Conservation (phyloP, 2,329 filamentous ascomycete genomes). For the Neofusicoccum cordaticola region DNA sequence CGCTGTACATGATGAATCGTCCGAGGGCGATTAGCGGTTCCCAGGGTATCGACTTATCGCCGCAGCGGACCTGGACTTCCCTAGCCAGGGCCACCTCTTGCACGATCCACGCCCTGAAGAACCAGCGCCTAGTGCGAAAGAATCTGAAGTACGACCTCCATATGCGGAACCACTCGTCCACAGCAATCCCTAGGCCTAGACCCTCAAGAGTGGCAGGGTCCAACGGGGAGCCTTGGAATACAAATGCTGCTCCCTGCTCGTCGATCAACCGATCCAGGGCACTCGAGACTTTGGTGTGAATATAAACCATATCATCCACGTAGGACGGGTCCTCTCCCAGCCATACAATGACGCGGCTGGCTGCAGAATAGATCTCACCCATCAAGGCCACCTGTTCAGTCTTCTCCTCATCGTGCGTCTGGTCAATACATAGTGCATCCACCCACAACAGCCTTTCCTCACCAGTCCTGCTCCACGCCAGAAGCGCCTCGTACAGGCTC, state of each 20-base stretch:
- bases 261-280: neutral
- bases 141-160: constrained; percentile 1
- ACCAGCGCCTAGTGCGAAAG: neutral
- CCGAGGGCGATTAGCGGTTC: neutral
- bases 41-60: neutral
- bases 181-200: neutral
- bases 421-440: constrained; percentile 22
- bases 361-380: constrained; percentile 19
- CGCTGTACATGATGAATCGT: neutral
- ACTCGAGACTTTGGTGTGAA: neutral
- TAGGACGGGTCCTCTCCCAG: constrained; percentile 8
- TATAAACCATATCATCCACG: neutral
- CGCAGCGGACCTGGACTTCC: neutral
- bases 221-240: neutral
- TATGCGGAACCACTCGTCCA: neutral
- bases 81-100: constrained; percentile 2
- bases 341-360: constrained; percentile 18
- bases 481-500: constrained; percentile 8
- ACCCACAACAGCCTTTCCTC: constrained; percentile 13
- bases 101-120: constrained; percentile 3
- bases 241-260: neutral
- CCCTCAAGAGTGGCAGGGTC: neutral
- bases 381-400: constrained; percentile 19
- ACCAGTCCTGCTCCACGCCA: neutral
- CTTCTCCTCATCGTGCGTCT: constrained; percentile 16